Conservation (phyloP, 805 yeast species). For the Nematodospora valgi region DNA sequence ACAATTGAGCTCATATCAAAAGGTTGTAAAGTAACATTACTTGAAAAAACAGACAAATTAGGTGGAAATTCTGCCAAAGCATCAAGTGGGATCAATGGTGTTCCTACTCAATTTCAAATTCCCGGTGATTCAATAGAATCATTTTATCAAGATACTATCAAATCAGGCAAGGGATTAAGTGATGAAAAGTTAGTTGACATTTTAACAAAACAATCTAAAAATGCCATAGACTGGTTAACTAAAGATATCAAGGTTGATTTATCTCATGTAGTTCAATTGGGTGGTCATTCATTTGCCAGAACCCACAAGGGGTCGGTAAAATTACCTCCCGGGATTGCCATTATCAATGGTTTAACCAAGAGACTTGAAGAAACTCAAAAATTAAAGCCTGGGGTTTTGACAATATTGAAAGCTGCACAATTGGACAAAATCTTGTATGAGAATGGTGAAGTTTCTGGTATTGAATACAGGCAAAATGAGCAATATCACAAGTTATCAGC, state of each 20-base stretch:
- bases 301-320: constrained; percentile 40
- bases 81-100: constrained; percentile 57
- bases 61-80: constrained; percentile 65
- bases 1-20: constrained; percentile 33
- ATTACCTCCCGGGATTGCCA: constrained; percentile 60
- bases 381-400: constrained; percentile 15
- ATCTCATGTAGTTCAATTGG: constrained; percentile 29
- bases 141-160: constrained; percentile 28
- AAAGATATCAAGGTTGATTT: constrained; percentile 25
- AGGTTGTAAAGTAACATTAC: constrained; percentile 38
- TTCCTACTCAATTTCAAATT: constrained; percentile 25
- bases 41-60: constrained; percentile 47
- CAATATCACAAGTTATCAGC: constrained; percentile 3
- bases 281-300: constrained; percentile 39
- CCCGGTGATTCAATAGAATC: constrained; percentile 22
- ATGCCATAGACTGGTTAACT: constrained; percentile 33
- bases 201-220: constrained; percentile 23
- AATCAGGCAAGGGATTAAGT: constrained; percentile 30
- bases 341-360: constrained; percentile 44
- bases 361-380: constrained; percentile 30
- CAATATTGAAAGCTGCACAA: constrained; percentile 6
- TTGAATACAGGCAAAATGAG: constrained; percentile 33
- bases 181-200: constrained; percentile 21
- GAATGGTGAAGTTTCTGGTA: constrained; percentile 30
- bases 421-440: constrained; percentile 4